phyloP scores from a whole-genome alignment of 2,329 filamentous ascomycete species.

The Berkeleyomyces basicola region DNA sequence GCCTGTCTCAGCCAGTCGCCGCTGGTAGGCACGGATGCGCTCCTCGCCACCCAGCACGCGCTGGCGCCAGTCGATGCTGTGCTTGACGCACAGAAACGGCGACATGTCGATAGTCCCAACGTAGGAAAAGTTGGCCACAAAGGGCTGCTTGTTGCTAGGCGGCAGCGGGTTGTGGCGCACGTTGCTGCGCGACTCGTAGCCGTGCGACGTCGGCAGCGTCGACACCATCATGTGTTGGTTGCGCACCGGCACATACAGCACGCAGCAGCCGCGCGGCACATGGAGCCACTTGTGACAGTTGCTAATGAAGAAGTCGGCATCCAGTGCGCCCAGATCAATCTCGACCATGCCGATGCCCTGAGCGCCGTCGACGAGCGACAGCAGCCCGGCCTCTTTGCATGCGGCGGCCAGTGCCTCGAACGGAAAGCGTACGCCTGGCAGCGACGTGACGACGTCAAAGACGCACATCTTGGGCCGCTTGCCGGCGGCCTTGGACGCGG shows the following conservation, averaged over 20 bases:
- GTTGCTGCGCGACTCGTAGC: conserved; percentile 39
- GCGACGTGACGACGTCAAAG: conserved; percentile 66
- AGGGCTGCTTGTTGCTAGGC: conserved; percentile 34
- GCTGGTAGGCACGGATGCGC: conserved; percentile 46
- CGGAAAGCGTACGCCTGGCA: conserved; percentile 65
- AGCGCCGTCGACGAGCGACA: conserved; percentile 69
- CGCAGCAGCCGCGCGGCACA: conserved; percentile 60
- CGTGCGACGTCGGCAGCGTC: conserved; percentile 65
- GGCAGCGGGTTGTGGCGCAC: conserved; percentile 21
- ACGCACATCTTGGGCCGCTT: conserved; percentile 40
- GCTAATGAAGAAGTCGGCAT: conserved; percentile 73
- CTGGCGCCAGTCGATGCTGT: conserved; percentile 53
- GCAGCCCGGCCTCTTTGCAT: conserved; percentile 49
- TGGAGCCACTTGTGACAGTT: conserved; percentile 91
- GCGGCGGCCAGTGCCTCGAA: conserved; percentile 49
- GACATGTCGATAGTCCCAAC: conserved; percentile 59
- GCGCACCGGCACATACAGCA: conserved; percentile 60
- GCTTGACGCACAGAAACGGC: conserved; percentile 54
- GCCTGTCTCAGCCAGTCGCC: conserved; percentile 45
- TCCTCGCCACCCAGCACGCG: conserved; percentile 58
- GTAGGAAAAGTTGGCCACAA: conserved; percentile 57
- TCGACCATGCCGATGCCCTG: conserved; percentile 69
- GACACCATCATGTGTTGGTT: conserved; percentile 63
- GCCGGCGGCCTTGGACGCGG: conserved; percentile 33
- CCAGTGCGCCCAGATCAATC: conserved; percentile 46